phyloP scores from a whole-genome alignment of 176 grass and related monocot genomes.

The Avena eriantha region DNA sequence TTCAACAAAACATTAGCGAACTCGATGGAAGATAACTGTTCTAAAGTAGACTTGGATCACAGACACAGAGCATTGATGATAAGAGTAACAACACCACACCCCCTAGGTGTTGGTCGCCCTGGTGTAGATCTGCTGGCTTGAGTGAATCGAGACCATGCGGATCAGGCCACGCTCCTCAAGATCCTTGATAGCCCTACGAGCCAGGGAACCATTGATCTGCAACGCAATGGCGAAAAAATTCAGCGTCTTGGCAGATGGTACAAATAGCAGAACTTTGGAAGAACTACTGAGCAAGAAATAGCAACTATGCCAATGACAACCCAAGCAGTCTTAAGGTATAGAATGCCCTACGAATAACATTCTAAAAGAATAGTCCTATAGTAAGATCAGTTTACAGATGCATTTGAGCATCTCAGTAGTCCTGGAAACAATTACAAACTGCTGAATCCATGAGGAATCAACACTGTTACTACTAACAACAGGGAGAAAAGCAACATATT shows the following conservation, averaged over 20 bases:
- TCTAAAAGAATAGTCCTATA: background rate
- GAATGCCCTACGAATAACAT: background rate
- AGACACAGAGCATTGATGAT: slow-evolving; percentile 8
- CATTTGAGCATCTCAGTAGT: too few species aligned
- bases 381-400: background rate
- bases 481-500: too few species aligned
- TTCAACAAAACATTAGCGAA: slow-evolving; percentile 37
- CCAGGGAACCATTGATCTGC: slow-evolving; percentile 59
- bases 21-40: slow-evolving; percentile 23
- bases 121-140: slow-evolving; percentile 63
- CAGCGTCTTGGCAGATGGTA: background rate
- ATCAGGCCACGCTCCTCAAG: slow-evolving; percentile 52
- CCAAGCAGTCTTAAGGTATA: background rate
- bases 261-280: background rate
- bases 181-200: slow-evolving; percentile 60
- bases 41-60: slow-evolving; percentile 24
- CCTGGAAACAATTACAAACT: background rate
- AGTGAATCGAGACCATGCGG: slow-evolving; percentile 51
- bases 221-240: background rate
- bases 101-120: slow-evolving; percentile 52
- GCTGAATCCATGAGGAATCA: background rate
- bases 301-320: too few species aligned
- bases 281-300: background rate
- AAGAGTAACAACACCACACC: background rate
- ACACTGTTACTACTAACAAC: background rate